A percentile compares a stretch with the other conserved stretches of the same genome.
Conservation (phyloP, 2,329 filamentous ascomycete species). For the Fusarium setosum region DNA sequence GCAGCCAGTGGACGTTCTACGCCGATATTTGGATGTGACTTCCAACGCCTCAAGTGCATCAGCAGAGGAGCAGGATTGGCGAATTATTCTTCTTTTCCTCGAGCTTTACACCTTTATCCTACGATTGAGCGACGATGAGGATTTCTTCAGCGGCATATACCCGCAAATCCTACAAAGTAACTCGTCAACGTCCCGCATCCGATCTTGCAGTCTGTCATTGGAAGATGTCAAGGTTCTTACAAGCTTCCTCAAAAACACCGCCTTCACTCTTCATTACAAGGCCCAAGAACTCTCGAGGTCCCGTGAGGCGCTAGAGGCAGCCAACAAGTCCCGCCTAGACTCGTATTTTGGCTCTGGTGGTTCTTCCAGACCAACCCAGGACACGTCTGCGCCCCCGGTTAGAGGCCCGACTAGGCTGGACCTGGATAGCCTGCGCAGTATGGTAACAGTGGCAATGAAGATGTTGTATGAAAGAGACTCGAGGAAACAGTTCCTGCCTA, state of each 20-base stretch:
- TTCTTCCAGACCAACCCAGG: not conserved
- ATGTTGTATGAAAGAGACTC: slow-evolving; percentile 96
- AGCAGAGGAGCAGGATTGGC: slow-evolving; percentile 75
- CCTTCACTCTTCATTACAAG: slow-evolving; percentile 90
- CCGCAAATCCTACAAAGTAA: slow-evolving; percentile 51
- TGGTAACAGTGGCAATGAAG: slow-evolving; percentile 82
- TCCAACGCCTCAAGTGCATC: slow-evolving; percentile 39
- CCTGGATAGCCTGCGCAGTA: slow-evolving; percentile 80
- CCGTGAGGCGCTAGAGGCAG: slow-evolving; percentile 33
- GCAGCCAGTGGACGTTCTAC: slow-evolving; percentile 43
- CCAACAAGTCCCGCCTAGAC: slow-evolving; percentile 42
- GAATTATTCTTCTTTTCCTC: slow-evolving; percentile 87
- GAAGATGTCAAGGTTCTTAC: slow-evolving; percentile 80
- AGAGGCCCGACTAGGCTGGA: slow-evolving; percentile 60
- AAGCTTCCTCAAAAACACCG: slow-evolving; percentile 88
- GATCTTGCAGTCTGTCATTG: slow-evolving; percentile 75
- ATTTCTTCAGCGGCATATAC: slow-evolving; percentile 79
- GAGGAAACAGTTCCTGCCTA: slow-evolving; percentile 82
- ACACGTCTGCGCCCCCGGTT: not conserved
- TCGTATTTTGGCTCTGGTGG: slow-evolving; percentile 41
- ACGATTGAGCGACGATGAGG: slow-evolving; percentile 94
- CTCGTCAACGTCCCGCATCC: slow-evolving; percentile 60
- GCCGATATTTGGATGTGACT: slow-evolving; percentile 45
- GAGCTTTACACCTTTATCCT: slow-evolving; percentile 95
- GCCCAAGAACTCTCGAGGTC: slow-evolving; percentile 67